phyloP scores from a whole-genome alignment of 2,329 filamentous ascomycete species.

The Colletotrichum lindemuthianum region DNA sequence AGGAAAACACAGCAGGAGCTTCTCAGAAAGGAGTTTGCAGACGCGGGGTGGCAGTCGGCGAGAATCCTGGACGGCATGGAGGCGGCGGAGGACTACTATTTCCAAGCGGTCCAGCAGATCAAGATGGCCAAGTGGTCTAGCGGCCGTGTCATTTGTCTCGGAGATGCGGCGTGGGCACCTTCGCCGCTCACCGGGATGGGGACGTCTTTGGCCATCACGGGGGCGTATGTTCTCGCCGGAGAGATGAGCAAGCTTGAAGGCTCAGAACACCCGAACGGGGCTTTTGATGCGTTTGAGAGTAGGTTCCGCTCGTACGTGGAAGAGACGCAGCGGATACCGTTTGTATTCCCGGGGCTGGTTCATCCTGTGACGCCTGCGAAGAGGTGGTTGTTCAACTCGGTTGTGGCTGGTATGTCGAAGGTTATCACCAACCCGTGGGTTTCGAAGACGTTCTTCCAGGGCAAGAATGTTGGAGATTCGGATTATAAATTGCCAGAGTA shows the following conservation, averaged over 20 bases:
- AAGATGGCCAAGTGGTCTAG: slow-evolving; percentile 45
- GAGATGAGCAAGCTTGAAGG: slow-evolving; percentile 47
- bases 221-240: slow-evolving; percentile 62
- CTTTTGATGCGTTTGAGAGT: slow-evolving; percentile 31
- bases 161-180: slow-evolving; percentile 59
- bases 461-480: slow-evolving; percentile 2
- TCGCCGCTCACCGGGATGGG: slow-evolving; percentile 58
- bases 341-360: slow-evolving; percentile 8
- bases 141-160: slow-evolving; percentile 56
- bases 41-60: slow-evolving; percentile 53
- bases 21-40: slow-evolving; percentile 45
- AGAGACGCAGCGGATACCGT: slow-evolving; percentile 28
- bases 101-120: slow-evolving; percentile 52
- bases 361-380: slow-evolving; percentile 25
- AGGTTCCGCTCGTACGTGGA: slow-evolving; percentile 30
- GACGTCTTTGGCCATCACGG: slow-evolving; percentile 53
- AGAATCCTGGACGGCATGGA: slow-evolving; percentile 44
- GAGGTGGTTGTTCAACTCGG: slow-evolving; percentile 11
- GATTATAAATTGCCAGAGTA: slow-evolving; percentile 19
- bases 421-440: slow-evolving; percentile 21
- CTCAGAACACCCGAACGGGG: slow-evolving; percentile 8
- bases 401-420: slow-evolving; percentile 27
- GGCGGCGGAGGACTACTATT: slow-evolving; percentile 53
- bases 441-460: slow-evolving; percentile 2
- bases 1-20: slow-evolving; percentile 47